Percentiles rank a stretch among this genome's conserved stretches.
Conservation (phyloP, 1,139 yeast genomes). For the Pichia sp. region DNA sequence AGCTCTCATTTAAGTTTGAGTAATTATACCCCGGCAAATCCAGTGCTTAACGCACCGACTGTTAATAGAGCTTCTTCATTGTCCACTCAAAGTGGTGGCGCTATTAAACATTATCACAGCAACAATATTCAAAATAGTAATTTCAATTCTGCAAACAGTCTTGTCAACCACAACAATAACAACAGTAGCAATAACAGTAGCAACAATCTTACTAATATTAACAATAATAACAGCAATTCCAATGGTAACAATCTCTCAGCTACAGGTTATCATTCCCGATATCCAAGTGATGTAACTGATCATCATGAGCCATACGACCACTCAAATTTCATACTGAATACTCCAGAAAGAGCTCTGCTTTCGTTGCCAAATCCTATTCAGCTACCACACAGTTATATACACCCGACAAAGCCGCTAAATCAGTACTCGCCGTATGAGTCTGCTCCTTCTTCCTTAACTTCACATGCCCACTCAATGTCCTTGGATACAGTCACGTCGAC, state of each 20-base stretch:
- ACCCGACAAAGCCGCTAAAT: neutral
- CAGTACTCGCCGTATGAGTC: slow-evolving; percentile 8
- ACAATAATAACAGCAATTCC: neutral
- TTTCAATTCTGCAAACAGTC: slow-evolving; percentile 9
- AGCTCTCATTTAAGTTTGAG: neutral
- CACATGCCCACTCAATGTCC: slow-evolving; percentile 11
- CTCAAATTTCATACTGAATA: slow-evolving; percentile 8
- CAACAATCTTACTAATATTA: neutral
- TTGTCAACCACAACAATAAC: neutral
- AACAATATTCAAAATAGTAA: slow-evolving; percentile 1
- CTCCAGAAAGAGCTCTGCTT: slow-evolving; percentile 9
- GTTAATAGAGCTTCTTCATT: neutral
- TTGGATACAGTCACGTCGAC: slow-evolving; percentile 10
- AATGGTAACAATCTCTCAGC: neutral
- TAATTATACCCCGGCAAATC: slow-evolving; percentile 2
- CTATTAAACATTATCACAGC: slow-evolving; percentile 3
- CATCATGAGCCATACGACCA: slow-evolving; percentile 3
- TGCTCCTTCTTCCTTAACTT: slow-evolving; percentile 1
- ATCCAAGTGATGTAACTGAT: slow-evolving; percentile 7
- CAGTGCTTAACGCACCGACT: neutral
- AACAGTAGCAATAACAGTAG: neutral
- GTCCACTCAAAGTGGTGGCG: neutral
- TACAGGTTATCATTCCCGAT: slow-evolving; percentile 4
- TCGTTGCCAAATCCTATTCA: slow-evolving; percentile 7
- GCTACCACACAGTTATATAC: slow-evolving; percentile 2